phyloP scores from a whole-genome alignment of 2,329 filamentous ascomycete species.

The Aspergillus caelatus region DNA sequence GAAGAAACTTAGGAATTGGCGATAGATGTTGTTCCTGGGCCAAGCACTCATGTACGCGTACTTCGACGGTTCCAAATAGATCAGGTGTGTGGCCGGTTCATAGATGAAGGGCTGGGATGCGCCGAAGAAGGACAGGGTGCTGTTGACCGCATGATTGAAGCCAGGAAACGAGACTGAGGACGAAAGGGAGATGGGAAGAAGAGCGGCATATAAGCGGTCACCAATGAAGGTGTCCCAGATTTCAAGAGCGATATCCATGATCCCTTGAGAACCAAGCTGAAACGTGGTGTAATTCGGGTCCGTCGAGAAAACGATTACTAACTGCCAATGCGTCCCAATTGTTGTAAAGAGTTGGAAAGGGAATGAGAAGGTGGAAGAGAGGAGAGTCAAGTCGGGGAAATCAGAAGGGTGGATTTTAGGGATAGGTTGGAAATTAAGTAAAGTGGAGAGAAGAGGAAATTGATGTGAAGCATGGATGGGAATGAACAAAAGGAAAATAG shows the following conservation, averaged over 20 bases:
- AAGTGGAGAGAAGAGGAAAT: conserved; percentile 8
- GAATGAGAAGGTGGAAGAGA: background rate
- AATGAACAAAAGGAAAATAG: conserved; percentile 12
- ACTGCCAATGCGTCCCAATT: background rate
- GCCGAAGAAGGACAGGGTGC: conserved; percentile 58
- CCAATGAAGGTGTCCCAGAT: conserved; percentile 78
- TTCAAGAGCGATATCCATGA: conserved; percentile 93
- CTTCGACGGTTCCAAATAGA: conserved; percentile 70
- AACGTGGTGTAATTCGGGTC: background rate
- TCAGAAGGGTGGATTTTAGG: background rate
- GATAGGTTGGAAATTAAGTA: background rate
- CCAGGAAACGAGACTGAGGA: conserved; percentile 57
- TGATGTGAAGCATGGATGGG: conserved; percentile 1
- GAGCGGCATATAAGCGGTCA: conserved; percentile 74
- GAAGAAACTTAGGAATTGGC: conserved; percentile 76
- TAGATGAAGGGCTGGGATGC: conserved; percentile 55
- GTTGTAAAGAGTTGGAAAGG: background rate
- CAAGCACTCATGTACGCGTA: conserved; percentile 79
- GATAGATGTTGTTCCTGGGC: conserved; percentile 74
- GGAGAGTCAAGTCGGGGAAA: background rate
- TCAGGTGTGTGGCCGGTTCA: conserved; percentile 70
- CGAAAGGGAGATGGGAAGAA: conserved; percentile 64
- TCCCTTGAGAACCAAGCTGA: conserved; percentile 7
- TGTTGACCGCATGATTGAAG: conserved; percentile 58
- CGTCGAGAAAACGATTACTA: background rate